Conservation (phyloP, 2,329 filamentous ascomycete species). For the Plenodomus tracheiphilus region DNA sequence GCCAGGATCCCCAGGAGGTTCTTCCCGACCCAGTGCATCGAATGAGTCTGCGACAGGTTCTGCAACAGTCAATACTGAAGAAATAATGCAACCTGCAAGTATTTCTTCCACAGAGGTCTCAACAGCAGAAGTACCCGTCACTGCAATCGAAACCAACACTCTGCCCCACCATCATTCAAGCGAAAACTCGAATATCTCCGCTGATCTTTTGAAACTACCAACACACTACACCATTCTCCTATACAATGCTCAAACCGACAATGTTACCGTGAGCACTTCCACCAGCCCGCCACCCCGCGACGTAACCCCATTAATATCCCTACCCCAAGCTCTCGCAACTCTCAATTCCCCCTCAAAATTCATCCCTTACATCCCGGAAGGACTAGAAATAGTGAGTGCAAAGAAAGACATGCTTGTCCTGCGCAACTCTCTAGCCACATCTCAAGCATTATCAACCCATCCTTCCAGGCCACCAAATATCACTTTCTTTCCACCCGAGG, state of each 20-base stretch:
- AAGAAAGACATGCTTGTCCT: constrained; percentile 38
- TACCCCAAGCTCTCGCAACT: constrained; percentile 31
- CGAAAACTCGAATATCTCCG: neutral
- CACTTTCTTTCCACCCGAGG: neutral
- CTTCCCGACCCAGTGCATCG: neutral
- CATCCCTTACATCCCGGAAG: constrained; percentile 30
- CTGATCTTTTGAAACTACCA: constrained; percentile 1
- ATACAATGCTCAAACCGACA: constrained; percentile 31
- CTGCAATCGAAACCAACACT: neutral
- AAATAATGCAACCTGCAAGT: neutral
- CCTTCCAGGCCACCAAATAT: neutral
- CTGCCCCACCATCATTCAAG: neutral
- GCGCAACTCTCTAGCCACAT: constrained; percentile 20
- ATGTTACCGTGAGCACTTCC: constrained; percentile 29
- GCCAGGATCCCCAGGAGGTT: neutral
- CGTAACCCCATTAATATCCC: constrained; percentile 21
- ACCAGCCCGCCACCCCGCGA: constrained; percentile 19
- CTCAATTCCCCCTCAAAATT: constrained; percentile 35
- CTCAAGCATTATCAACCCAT: constrained; percentile 2
- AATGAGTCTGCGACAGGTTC: neutral
- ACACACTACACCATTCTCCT: constrained; percentile 31
- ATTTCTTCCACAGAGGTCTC: neutral
- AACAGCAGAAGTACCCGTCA: no score
- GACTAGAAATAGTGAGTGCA: constrained; percentile 32
- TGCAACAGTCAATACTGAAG: neutral